phyloP scores from a whole-genome alignment of 371 early-diverging fungal species.

The Zancudomyces culisetae region DNA sequence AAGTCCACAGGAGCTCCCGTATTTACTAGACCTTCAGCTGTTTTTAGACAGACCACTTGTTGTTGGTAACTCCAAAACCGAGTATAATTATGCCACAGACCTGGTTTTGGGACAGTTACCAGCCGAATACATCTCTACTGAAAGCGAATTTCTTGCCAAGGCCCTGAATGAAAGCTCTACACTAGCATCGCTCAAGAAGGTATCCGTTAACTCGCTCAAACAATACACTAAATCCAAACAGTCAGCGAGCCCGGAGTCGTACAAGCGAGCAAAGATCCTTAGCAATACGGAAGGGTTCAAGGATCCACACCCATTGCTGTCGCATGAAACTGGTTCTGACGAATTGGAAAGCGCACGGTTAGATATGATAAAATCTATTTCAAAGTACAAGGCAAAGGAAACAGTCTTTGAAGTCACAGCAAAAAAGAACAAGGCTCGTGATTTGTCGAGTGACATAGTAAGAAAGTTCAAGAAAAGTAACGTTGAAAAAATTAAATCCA shows the following conservation, averaged over 20 bases:
- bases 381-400: constrained; percentile 65
- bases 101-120: constrained; percentile 68
- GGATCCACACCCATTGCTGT: constrained; percentile 60
- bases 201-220: constrained; percentile 66
- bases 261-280: constrained; percentile 69
- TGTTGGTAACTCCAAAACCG: constrained; percentile 12
- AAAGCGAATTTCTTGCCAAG: constrained; percentile 48
- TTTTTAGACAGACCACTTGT: constrained; percentile 42
- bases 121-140: constrained; percentile 34
- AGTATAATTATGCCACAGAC: constrained; percentile 61
- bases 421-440: constrained; percentile 52
- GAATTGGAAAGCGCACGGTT: constrained; percentile 33
- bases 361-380: constrained; percentile 46
- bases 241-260: constrained; percentile 56
- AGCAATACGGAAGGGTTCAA: constrained; percentile 29
- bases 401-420: constrained; percentile 84
- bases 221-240: constrained; percentile 65
- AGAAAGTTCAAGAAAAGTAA: constrained; percentile 46
- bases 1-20: constrained; percentile 76
- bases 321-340: constrained; percentile 18
- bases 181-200: constrained; percentile 38
- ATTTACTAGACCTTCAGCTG: constrained; percentile 76
- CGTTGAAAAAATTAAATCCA: constrained; percentile 33
- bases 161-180: constrained; percentile 36
- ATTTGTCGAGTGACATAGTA: constrained; percentile 57